Base-by-base conservation (phyloP, 768 basidiomycete genomes). In the Tremella fuciformis region DNA sequence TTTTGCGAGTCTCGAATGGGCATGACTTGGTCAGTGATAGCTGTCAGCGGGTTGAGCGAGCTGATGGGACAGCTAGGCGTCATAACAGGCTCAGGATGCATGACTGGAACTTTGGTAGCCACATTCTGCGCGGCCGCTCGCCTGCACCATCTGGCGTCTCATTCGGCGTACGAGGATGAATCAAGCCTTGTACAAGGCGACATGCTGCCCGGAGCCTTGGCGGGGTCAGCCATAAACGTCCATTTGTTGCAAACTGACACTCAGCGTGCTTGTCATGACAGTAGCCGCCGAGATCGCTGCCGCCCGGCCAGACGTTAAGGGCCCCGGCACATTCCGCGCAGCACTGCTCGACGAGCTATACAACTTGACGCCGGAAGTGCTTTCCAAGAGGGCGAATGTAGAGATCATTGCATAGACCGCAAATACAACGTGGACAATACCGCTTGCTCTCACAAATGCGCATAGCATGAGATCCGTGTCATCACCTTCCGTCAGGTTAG, bases 81-180 rank as follows among this genome's bases (percentile, higher is more conserved):
- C 54, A 91, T 97, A 56, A 96, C 93, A 0, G 93, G 92, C 0
- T 88, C 88, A 22, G 92, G 92, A 3, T 97, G 92, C 69, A 84
- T 93, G 74, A 76, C 76, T 1, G 77, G 76, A 24, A 67, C 88
- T 9, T 80, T 83, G 26, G 82, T 94, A 49, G 88, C 90, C 0
- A 83, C 86, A 15, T 92, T 86, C 77, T 89, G 88, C 72, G 90
- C 86, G 3, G 86, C 84, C 1, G 84, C 85, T 11, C 80, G 82
- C 55, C 69, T 82, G 26, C 73, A 76, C 29, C 76, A 76, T n/a
- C 71, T 78, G 42, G 72, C 64, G 55, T 72, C 49, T 65, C 60
- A 58, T 57, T 51, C 42, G 3, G 52, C 55, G 63, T 68, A 59
- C 53, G 61, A 66, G 16, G 67, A 66, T 1, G 47, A 59, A 9